These are phyloP conservation scores for Zoysia matrella DNA, from an alignment of 202 grass and related monocot species.

Conservation along the genomic window DNA sequence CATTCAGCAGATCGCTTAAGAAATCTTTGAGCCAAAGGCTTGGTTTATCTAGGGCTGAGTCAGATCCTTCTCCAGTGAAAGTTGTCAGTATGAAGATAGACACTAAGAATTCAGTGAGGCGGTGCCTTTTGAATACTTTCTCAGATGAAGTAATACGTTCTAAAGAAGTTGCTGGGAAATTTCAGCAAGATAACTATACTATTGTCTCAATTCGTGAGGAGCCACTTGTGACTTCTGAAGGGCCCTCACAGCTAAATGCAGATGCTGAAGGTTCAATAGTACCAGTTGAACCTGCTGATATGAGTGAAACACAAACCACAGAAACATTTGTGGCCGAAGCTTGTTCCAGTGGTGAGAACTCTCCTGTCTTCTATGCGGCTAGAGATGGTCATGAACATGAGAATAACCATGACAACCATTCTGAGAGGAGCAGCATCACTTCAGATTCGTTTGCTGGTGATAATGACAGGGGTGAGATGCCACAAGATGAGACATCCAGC, in stretches of 20 bases:
- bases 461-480: conserved; percentile 51
- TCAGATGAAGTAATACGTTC: conserved; percentile 33
- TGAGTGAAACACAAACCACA: conserved; percentile 29
- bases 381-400: conserved; percentile 48
- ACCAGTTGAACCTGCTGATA: conserved; percentile 18
- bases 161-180: conserved; percentile 48
- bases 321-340: conserved; percentile 27
- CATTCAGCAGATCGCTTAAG: conserved; percentile 44
- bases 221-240: conserved; percentile 24
- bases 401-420: conserved; percentile 60
- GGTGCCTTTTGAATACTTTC: conserved; percentile 62
- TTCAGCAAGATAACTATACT: conserved; percentile 47
- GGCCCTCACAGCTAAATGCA: conserved; percentile 27
- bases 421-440: conserved; percentile 72
- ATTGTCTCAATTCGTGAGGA: conserved; percentile 35
- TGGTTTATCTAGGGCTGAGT: conserved; percentile 72
- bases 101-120: conserved; percentile 53
- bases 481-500: conserved; percentile 43
- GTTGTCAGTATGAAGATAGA: conserved; percentile 19
- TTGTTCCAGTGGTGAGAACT: conserved; percentile 66
- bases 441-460: conserved; percentile 67
- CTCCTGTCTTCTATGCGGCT: conserved; percentile 61
- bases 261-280: conserved; percentile 34
- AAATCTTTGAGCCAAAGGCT: conserved; percentile 62
- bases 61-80: conserved; percentile 66